Conservation (phyloP, 371 early-diverging fungal species). For the Mucor lusitanicus region DNA sequence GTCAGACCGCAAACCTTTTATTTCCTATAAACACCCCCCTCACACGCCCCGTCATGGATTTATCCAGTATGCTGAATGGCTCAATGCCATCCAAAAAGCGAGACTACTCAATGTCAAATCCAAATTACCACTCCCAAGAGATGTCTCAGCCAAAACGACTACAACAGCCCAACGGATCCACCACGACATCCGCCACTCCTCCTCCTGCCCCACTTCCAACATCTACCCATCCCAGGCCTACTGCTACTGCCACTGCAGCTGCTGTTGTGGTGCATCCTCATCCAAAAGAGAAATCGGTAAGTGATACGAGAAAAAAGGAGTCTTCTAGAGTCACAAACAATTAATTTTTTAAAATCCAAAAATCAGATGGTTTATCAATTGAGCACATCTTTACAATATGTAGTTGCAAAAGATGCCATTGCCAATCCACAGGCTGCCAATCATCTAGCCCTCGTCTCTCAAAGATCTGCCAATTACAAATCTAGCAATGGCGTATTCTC, state of each 20-base stretch:
- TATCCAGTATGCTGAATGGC: constrained; percentile 30
- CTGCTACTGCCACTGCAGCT: not conserved
- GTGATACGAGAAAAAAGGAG: not conserved
- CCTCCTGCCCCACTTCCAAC: not conserved
- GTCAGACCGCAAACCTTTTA: not conserved
- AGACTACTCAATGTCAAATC: not conserved
- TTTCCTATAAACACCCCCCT: not conserved
- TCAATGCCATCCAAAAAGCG: constrained; percentile 2
- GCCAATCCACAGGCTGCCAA: not conserved
- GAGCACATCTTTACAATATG: constrained; percentile 21
- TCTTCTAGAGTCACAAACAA: not conserved
- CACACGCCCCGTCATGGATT: constrained; percentile 20
- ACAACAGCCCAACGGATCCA: not conserved
- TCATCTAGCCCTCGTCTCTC: not conserved
- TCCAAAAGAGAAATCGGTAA: not conserved
- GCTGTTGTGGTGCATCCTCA: not conserved
- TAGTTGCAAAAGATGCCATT: constrained; percentile 8
- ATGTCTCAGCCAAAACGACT: not conserved
- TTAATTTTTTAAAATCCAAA: not conserved
- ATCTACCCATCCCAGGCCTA: not conserved
- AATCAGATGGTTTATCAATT: constrained; percentile 20
- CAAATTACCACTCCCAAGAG: not conserved
- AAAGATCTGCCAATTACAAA: not conserved
- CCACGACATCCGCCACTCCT: not conserved
- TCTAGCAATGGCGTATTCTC: constrained; percentile 1